These are phyloP conservation scores for Lagenaria siceraria DNA, from an alignment of 306 rosid species.

Conservation along the genomic window DNA sequence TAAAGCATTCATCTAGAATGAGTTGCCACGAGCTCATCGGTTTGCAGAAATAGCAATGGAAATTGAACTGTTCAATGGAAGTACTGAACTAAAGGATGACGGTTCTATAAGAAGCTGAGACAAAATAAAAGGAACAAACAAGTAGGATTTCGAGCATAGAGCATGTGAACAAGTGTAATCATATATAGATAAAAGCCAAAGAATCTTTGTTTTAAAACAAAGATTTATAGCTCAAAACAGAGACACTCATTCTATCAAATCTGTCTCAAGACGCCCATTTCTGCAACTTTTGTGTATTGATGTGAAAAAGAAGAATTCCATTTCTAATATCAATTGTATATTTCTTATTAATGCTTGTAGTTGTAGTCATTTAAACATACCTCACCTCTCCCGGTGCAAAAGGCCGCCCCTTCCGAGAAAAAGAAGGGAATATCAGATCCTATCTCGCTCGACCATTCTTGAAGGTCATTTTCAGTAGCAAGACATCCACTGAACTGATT, in stretches of 20 bases:
- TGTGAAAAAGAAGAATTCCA: no score
- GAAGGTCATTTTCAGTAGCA: slow-evolving; percentile 83
- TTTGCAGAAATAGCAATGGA: neutral
- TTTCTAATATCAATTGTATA: neutral
- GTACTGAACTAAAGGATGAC: neutral
- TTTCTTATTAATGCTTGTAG: neutral
- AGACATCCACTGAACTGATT: slow-evolving; percentile 69
- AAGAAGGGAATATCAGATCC: slow-evolving; percentile 98
- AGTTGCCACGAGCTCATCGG: neutral
- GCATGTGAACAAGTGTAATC: neutral
- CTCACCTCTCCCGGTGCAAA: slow-evolving; percentile 96
- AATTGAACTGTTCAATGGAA: neutral
- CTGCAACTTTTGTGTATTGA: neutral
- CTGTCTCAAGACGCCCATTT: neutral
- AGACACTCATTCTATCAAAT: neutral
- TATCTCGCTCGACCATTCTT: slow-evolving; percentile 96
- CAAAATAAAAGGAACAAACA: neutral
- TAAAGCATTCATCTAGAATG: neutral
- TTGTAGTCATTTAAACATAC: slow-evolving; percentile 27
- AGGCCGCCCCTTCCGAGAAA: slow-evolving; percentile 93
- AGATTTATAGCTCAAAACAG: neutral
- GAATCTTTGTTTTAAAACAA: no score
- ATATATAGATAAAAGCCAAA: neutral
- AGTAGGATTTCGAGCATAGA: neutral
- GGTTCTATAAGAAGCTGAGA: neutral